Evolutionary conservation across 495 filamentous ascomycete species (phyloP), one percentile per base, ranked within the genome.

Genomic region (Xylaria telfairii): DNA sequence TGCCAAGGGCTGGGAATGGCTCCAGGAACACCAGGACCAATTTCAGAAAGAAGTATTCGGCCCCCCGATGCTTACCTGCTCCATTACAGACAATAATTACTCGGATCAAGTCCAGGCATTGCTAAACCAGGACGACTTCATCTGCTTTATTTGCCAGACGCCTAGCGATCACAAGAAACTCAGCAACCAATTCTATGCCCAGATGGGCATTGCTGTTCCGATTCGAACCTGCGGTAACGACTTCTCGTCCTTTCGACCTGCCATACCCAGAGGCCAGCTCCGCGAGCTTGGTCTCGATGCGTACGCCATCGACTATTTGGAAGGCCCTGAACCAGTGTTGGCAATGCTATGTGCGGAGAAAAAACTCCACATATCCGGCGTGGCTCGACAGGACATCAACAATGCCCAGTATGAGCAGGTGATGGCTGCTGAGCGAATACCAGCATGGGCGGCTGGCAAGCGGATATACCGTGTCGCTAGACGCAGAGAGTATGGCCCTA

Each of bases 41-140:
- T 98, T 98, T 68, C 88, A 95, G 77, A 88, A 91, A 65, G 86
- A 92, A 71, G 91, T 98, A 28, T 95, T 93, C 78, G 94, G 93
- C 0, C 96, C 96, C 21, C 90, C 96, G 0, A 86, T 95, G 68
- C 81, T 99, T 17, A 89, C 86, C 28, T 97, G 95, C 78, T 92
- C 92, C 0, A 79, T 98, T 44, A 95, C 91, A 67, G 89, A 97
- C 75, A 87, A 87, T 19, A 87, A 82, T 65, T 95, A 91, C 75
- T 90, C 90, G 28, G 85, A 93, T 76, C 86, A 88, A 10, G 81
- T 99, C 13, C 96, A 99, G 79, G 85, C 88, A 3, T 75, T 92
- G 24, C 76, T 99, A 10, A 79, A 83, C n/a, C 71, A 63, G 10
- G 86, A 78, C 15, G 91, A 95, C 70, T 90, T 92, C 59, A 77